Conservation (phyloP, 176 grass and related monocot genomes). For the Musa beccarii region DNA sequence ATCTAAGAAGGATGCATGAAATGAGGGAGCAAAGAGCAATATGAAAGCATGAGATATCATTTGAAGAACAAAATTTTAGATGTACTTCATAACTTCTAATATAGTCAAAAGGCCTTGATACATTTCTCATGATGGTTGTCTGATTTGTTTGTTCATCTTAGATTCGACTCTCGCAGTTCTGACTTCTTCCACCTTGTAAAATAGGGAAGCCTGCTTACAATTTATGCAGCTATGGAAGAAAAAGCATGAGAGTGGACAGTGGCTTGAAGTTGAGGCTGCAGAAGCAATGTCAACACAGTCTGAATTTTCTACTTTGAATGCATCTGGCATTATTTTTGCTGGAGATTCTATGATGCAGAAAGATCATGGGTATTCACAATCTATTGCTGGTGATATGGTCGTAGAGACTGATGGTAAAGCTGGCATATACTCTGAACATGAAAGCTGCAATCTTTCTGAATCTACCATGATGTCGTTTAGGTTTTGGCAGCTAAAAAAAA, state of each 20-base stretch:
- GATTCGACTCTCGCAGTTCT: neutral
- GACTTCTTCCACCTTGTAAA: neutral
- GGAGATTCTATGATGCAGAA: slow-evolving; percentile 51
- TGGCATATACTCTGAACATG: slow-evolving; percentile 28
- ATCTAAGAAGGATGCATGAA: too few species aligned
- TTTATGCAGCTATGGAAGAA: slow-evolving; percentile 87
- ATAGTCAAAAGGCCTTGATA: neutral
- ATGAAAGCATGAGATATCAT: too few species aligned
- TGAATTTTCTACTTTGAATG: slow-evolving; percentile 77
- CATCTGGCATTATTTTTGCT: slow-evolving; percentile 59
- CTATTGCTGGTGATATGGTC: slow-evolving; percentile 27
- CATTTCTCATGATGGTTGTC: neutral
- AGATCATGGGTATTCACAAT: slow-evolving; percentile 14
- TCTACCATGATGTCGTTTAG: neutral
- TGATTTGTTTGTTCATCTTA: neutral
- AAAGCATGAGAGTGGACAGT: slow-evolving; percentile 96
- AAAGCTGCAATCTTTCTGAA: neutral
- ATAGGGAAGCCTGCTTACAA: slow-evolving; percentile 67
- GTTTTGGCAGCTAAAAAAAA: neutral
- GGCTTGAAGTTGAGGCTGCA: slow-evolving; percentile 83
- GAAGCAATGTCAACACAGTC: slow-evolving; percentile 75
- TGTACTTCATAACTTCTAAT: too few species aligned
- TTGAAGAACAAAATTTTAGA: too few species aligned
- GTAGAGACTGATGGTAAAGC: slow-evolving; percentile 51
- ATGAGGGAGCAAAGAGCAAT: too few species aligned